Conservation (phyloP, 768 basidiomycete species). For the Udeniomyces megalosporus region DNA sequence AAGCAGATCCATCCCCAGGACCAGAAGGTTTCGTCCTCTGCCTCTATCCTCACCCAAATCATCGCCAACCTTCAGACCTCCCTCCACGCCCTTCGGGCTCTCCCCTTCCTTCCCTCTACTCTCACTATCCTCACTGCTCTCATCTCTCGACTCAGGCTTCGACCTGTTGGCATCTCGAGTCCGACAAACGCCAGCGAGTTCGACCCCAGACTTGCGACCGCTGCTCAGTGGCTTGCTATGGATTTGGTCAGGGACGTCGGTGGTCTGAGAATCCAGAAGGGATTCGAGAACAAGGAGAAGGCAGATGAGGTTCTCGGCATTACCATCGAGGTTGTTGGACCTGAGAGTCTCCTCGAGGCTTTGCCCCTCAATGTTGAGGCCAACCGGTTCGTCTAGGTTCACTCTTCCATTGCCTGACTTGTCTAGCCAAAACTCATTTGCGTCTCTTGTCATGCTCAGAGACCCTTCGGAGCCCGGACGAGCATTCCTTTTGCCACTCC, state of each 20-base stretch:
- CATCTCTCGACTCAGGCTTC: constrained; percentile 44
- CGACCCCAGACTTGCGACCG: constrained; percentile 22
- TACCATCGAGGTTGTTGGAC: constrained; percentile 73
- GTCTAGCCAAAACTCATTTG: background rate
- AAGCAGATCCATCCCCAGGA: constrained; percentile 14
- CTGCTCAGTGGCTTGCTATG: constrained; percentile 53
- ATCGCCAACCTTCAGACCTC: constrained; percentile 11
- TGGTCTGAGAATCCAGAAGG: constrained; percentile 56
- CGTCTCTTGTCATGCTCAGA: background rate
- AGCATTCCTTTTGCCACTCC: constrained; percentile 78
- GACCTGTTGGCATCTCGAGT: constrained; percentile 27
- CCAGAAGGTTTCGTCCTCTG: constrained; percentile 1
- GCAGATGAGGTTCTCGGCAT: constrained; percentile 62
- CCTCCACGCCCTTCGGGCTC: constrained; percentile 33
- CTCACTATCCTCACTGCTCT: constrained; percentile 58
- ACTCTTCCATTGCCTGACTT: too few relatives aligned
- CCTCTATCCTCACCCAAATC: constrained; percentile 12
- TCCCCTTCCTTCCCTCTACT: constrained; percentile 46
- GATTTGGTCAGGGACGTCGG: constrained; percentile 55
- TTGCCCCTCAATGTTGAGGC: constrained; percentile 80
- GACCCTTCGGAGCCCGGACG: constrained; percentile 56
- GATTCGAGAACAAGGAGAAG: constrained; percentile 78
- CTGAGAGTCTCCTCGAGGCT: constrained; percentile 51
- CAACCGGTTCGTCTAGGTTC: constrained; percentile 48
- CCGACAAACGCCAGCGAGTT: constrained; percentile 21